These are phyloP conservation scores for Podaxis carcinomalis DNA, from an alignment of 768 basidiomycete genomes.

Conservation along the genomic window DNA sequence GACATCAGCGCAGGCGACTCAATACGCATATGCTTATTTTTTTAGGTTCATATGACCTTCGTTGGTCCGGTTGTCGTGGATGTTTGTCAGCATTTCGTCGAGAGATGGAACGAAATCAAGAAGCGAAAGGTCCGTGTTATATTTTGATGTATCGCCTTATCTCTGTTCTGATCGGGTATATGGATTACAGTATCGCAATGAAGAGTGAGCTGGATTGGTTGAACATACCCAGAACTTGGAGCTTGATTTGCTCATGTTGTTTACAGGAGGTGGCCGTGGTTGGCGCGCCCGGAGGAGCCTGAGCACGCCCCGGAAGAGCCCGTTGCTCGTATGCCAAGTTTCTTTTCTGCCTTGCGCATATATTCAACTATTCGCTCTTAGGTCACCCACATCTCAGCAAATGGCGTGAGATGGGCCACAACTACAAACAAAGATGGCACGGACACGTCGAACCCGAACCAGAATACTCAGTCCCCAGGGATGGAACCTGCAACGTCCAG, in stretches of 20 bases:
- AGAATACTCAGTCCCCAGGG: constrained; percentile 35
- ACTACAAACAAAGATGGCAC: constrained; percentile 66
- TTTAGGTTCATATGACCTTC: constrained; percentile 79
- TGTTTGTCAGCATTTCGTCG: constrained; percentile 88
- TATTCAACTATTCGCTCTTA: constrained; percentile 12
- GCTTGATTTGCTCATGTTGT: constrained; percentile 17
- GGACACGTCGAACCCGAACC: constrained; percentile 35
- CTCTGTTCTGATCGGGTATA: not conserved
- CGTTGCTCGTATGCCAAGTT: constrained; percentile 41
- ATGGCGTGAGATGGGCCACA: constrained; percentile 54
- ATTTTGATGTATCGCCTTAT: not conserved
- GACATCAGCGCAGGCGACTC: not conserved
- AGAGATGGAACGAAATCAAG: constrained; percentile 90
- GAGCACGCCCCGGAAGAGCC: constrained; percentile 60
- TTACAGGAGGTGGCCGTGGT: constrained; percentile 40
- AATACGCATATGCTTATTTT: not conserved
- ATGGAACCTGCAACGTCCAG: constrained; percentile 67
- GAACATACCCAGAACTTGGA: not conserved
- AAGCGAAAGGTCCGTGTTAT: constrained; percentile 55
- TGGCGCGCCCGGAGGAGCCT: constrained; percentile 77
- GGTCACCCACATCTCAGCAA: constrained; percentile 66
- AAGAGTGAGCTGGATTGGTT: constrained; percentile 35
- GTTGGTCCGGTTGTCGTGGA: constrained; percentile 83
- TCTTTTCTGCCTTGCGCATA: not conserved
- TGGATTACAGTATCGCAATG: constrained; percentile 33